phyloP scores from a whole-genome alignment of 768 basidiomycete species.

The Boletus vinaceobasis region DNA sequence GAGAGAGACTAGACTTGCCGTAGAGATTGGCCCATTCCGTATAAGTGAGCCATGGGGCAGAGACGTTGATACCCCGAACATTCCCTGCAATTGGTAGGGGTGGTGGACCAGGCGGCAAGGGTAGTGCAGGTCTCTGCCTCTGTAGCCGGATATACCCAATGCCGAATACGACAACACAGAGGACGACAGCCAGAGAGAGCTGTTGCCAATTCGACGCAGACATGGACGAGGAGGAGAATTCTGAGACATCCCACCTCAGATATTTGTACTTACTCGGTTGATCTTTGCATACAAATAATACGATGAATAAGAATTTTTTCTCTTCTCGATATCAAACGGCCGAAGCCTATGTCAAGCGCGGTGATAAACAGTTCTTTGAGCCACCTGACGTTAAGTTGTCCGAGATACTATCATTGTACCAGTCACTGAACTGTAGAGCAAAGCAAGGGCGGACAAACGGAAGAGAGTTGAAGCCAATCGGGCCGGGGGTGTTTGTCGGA shows the following conservation, averaged over 20 bases:
- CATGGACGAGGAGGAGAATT: background rate
- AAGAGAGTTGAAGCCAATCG: too few relatives aligned
- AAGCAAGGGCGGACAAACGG: background rate
- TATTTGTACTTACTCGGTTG: conserved; percentile 2
- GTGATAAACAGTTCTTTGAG: background rate
- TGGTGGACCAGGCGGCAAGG: conserved; percentile 21
- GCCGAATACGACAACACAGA: conserved; percentile 8
- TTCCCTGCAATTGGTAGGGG: conserved; percentile 20
- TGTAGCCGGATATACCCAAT: background rate
- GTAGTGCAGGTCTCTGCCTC: conserved; percentile 3
- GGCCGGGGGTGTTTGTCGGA: background rate
- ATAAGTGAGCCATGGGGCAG: conserved; percentile 20
- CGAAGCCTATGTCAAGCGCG: background rate
- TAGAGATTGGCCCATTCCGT: conserved; percentile 17
- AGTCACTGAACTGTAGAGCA: background rate
- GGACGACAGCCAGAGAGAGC: conserved; percentile 7
- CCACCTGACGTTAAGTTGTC: background rate
- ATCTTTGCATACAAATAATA: background rate
- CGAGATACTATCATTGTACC: background rate
- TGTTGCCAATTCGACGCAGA: conserved; percentile 7
- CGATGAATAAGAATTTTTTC: background rate
- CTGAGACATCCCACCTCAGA: background rate
- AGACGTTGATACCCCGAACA: conserved; percentile 10
- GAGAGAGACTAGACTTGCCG: conserved; percentile 1
- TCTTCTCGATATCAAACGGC: background rate